A percentile compares a stretch with the other conserved stretches of the same genome.
These are phyloP conservation scores for Stellera chamaejasme DNA, from an alignment of 345 rosid genomes.

Conservation along the genomic window DNA sequence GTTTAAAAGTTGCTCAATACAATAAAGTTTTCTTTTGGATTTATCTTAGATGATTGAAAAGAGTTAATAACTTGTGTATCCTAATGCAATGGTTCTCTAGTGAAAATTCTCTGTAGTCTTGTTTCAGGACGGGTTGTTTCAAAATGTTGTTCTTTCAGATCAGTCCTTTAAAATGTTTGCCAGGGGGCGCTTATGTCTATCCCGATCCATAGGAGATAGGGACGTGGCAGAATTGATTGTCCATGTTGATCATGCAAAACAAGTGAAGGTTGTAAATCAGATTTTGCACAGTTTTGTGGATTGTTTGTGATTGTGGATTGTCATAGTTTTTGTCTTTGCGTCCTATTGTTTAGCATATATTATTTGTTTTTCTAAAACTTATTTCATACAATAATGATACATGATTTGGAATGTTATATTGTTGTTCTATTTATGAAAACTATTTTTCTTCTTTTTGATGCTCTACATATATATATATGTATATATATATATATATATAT, in stretches of 20 bases:
- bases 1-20: too few relatives aligned
- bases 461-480: too few relatives aligned
- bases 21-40: too few relatives aligned
- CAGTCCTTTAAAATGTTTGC: constrained; percentile 99
- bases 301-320: constrained; percentile 5
- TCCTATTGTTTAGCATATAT: neutral
- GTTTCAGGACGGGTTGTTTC: constrained; percentile 15
- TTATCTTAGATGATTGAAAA: neutral
- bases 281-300: constrained; percentile 2
- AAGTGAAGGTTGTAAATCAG: constrained; percentile 71
- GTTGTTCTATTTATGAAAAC: too few relatives aligned
- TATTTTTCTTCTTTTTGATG: too few relatives aligned
- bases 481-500: too few relatives aligned
- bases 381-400: too few relatives aligned
- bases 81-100: constrained; percentile 1
- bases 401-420: too few relatives aligned
- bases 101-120: neutral
- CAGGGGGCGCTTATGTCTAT: constrained; percentile 95
- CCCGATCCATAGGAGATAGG: constrained; percentile 95
- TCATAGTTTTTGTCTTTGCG: neutral
- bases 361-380: too few relatives aligned
- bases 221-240: constrained; percentile 97
- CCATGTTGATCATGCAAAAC: constrained; percentile 95
- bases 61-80: neutral
- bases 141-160: constrained; percentile 42